Evolutionary conservation across 345 rosid genomes (phyloP).

Genomic region (Citrus medica): DNA sequence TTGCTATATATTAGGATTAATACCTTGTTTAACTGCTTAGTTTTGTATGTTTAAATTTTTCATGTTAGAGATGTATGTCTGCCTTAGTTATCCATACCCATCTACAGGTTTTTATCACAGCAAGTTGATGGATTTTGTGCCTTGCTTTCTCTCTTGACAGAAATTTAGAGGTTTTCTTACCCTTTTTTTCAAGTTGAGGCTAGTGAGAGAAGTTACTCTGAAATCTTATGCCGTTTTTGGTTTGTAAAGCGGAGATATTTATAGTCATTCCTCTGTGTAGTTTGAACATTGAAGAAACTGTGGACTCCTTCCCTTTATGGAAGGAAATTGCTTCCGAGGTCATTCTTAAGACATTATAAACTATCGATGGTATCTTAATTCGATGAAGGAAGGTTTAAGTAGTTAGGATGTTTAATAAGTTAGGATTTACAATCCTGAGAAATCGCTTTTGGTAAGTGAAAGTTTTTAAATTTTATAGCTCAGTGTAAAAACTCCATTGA

Average conservation of each 20-base stretch:
- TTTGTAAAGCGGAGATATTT: background rate
- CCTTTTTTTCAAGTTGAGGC: background rate
- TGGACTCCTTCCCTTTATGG: background rate
- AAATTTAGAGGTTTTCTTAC: background rate
- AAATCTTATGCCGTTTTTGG: background rate
- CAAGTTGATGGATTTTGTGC: background rate
- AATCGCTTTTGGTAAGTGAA: background rate
- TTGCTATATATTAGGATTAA: background rate
- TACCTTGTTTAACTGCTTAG: background rate
- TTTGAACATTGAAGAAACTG: background rate
- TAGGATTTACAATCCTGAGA: background rate
- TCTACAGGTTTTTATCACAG: background rate
- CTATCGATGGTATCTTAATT: background rate
- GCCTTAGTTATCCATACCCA: background rate
- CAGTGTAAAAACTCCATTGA: background rate
- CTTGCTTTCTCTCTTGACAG: background rate
- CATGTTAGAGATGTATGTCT: background rate
- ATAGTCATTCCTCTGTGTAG: background rate
- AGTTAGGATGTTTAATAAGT: background rate
- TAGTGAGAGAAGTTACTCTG: background rate
- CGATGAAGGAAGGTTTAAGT: background rate
- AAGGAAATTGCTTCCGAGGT: background rate
- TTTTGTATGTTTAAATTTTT: background rate
- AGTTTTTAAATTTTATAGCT: background rate
- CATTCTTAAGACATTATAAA: background rate